Percentiles rank a stretch among this genome's conserved stretches.
phyloP scores from a whole-genome alignment of 139 green algal genomes.

The Closterium sp. region DNA sequence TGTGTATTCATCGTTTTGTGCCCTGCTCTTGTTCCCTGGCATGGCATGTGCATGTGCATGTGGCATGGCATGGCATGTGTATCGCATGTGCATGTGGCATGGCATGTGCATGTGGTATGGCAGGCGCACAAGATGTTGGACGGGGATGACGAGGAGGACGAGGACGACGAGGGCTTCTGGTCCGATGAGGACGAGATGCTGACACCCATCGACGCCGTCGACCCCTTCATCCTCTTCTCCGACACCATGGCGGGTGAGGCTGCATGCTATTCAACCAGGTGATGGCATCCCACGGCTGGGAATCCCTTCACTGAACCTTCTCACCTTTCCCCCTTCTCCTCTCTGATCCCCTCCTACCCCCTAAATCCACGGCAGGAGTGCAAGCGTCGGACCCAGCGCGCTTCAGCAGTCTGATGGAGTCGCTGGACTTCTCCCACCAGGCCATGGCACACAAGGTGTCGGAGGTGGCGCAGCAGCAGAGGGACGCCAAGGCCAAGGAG shows the following conservation, averaged over 20 bases:
- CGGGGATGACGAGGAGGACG: constrained; percentile 36
- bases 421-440: constrained; percentile 41
- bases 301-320: not conserved
- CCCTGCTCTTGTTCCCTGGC: not conserved
- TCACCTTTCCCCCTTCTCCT: not conserved
- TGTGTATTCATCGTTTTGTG: not conserved
- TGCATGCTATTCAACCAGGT: too few species aligned
- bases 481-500: constrained; percentile 36
- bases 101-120: not conserved
- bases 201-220: constrained; percentile 46
- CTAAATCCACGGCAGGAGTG: not conserved
- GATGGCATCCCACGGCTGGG: not conserved
- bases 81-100: too few species aligned
- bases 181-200: constrained; percentile 51
- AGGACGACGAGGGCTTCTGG: constrained; percentile 7
- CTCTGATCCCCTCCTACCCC: not conserved
- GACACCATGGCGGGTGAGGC: constrained; percentile 42
- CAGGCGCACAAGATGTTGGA: constrained; percentile 26
- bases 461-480: constrained; percentile 30
- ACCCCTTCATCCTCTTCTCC: constrained; percentile 54
- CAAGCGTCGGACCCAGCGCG: not conserved
- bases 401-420: constrained; percentile 24
- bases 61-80: not conserved
- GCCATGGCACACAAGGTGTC: constrained; percentile 23
- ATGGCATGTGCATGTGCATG: not conserved